phyloP scores from a whole-genome alignment of 169 alveolate species.

The Pseudocohnilembus persalinus region DNA sequence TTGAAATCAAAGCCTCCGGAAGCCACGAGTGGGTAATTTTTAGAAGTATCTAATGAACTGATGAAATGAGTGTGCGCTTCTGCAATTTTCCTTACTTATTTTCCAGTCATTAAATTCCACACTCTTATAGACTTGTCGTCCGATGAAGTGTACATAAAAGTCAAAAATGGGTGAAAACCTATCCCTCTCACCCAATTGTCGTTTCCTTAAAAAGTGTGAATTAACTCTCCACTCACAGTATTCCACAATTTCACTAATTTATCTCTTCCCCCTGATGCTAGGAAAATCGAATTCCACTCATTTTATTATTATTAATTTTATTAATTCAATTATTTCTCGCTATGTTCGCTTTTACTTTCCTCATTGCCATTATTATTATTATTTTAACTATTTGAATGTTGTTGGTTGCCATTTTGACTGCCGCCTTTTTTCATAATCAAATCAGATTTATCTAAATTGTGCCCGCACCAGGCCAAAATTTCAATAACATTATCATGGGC shows the following conservation, averaged over 20 bases:
- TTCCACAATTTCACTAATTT: slow-evolving; percentile 83
- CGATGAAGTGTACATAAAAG: slow-evolving; percentile 74
- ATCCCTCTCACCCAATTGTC: slow-evolving; percentile 84
- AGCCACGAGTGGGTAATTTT: slow-evolving; percentile 5
- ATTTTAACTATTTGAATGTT: slow-evolving; percentile 14
- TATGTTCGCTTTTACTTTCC: slow-evolving; percentile 27
- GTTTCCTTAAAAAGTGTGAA: slow-evolving; percentile 76
- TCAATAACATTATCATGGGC: slow-evolving; percentile 75
- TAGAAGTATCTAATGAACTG: not conserved
- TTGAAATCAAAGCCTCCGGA: slow-evolving; percentile 6
- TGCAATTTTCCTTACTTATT: slow-evolving; percentile 29
- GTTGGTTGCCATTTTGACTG: slow-evolving; percentile 14
- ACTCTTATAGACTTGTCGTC: slow-evolving; percentile 79
- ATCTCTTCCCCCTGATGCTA: slow-evolving; percentile 83
- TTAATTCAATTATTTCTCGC: slow-evolving; percentile 16
- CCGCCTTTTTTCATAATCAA: not conserved
- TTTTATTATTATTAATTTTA: slow-evolving; percentile 35
- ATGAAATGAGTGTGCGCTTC: slow-evolving; percentile 44
- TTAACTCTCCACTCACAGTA: slow-evolving; percentile 56
- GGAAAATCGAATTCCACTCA: slow-evolving; percentile 52
- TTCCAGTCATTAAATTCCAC: slow-evolving; percentile 48
- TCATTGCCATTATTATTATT: not conserved
- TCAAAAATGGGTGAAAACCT: slow-evolving; percentile 79
- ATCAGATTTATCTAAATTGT: not conserved
- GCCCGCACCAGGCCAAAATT: slow-evolving; percentile 17